Evolutionary conservation across 2,329 filamentous ascomycete species (phyloP).

Genomic region (Aspergillus fijiensis): DNA sequence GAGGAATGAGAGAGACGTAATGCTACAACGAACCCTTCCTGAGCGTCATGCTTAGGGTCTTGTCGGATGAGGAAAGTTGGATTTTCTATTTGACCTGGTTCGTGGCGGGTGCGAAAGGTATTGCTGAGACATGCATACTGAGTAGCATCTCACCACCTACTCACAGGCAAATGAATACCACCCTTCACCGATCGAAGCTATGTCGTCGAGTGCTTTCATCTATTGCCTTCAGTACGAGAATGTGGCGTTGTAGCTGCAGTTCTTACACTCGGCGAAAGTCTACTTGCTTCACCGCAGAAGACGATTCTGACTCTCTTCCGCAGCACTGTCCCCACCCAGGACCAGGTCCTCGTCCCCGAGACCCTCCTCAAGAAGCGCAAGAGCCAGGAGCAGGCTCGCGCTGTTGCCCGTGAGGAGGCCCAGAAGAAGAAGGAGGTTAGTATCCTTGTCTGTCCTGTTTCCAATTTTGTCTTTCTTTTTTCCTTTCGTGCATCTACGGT

Average conservation of each 20-base stretch:
- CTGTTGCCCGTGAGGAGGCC: conserved; percentile 74
- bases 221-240: conserved; percentile 71
- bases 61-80: conserved; percentile 67
- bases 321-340: conserved; percentile 88
- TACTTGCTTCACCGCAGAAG: conserved; percentile 66
- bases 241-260: conserved; percentile 88
- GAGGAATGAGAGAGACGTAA: conserved; percentile 28
- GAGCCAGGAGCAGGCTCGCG: conserved; percentile 98
- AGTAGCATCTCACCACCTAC: conserved; percentile 20
- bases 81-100: conserved; percentile 31
- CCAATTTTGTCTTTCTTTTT: conserved; percentile 13
- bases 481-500: conserved; percentile 46
- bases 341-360: conserved; percentile 97
- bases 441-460: conserved; percentile 24
- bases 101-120: conserved; percentile 25
- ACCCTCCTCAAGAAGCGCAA: conserved; percentile 99
- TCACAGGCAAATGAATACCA: conserved; percentile 17
- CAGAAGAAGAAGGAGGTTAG: conserved; percentile 90
- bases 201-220: conserved; percentile 71
- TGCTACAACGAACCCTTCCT: conserved; percentile 54
- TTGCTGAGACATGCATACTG: conserved; percentile 27
- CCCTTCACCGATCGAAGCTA: conserved; percentile 76
- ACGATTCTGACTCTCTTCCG: conserved; percentile 68
- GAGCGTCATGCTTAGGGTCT: conserved; percentile 61
- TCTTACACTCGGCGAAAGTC: conserved; percentile 78